These are phyloP conservation scores for Saturnispora dispora DNA, from an alignment of 805 yeast species.

Conservation along the genomic window DNA sequence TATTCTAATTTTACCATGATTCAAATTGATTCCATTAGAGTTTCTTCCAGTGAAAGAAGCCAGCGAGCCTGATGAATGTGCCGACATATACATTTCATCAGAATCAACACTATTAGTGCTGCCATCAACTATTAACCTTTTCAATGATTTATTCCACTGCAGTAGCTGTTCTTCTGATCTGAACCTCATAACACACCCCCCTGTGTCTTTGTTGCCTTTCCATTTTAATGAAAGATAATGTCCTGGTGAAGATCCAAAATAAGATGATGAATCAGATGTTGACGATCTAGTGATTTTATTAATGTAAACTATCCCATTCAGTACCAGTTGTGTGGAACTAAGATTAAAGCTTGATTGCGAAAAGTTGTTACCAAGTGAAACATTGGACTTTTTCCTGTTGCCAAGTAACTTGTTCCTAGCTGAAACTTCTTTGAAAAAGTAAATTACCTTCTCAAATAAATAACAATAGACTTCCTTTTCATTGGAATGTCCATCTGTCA, in stretches of 20 bases:
- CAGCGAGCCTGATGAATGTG: constrained; percentile 11
- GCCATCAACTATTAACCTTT: constrained; percentile 30
- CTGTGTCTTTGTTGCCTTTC: constrained; percentile 83
- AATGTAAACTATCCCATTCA: constrained; percentile 27
- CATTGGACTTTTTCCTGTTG: constrained; percentile 24
- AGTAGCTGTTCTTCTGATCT: constrained; percentile 73
- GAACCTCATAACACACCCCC: constrained; percentile 74
- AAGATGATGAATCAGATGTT: constrained; percentile 24
- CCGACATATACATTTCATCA: constrained; percentile 10
- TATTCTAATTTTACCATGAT: constrained; percentile 4
- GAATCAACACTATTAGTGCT: constrained; percentile 9
- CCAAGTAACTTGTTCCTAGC: constrained; percentile 40
- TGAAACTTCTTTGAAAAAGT: constrained; percentile 52
- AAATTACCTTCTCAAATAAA: constrained; percentile 62
- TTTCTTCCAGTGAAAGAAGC: constrained; percentile 2
- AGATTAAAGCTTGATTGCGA: background rate
- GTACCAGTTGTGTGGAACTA: background rate
- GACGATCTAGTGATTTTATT: constrained; percentile 21
- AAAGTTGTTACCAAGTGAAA: constrained; percentile 14
- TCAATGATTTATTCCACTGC: constrained; percentile 72
- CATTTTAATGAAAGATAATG: constrained; percentile 60
- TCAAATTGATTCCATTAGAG: background rate
- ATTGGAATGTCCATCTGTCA: constrained; percentile 42
- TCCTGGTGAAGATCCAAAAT: constrained; percentile 29
- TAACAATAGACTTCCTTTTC: constrained; percentile 88